A percentile compares a stretch with the other conserved stretches of the same genome.
These are phyloP conservation scores for Cicer yamashitae DNA, from an alignment of 306 rosid species.

Conservation along the genomic window DNA sequence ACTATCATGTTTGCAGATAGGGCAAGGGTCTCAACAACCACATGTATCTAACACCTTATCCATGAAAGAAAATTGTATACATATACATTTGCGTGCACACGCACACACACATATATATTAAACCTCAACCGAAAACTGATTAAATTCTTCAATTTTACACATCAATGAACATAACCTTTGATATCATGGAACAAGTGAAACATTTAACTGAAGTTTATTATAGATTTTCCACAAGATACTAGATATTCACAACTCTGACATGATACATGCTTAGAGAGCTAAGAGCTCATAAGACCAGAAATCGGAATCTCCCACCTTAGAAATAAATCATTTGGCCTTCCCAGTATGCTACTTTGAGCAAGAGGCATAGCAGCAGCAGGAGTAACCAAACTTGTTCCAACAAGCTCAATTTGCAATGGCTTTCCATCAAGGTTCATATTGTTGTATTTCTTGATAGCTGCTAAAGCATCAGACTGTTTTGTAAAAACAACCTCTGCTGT, in stretches of 20 bases:
- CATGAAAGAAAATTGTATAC: neutral
- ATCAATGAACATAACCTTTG: neutral
- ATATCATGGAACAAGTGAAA: slow-evolving; percentile 18
- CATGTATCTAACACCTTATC: slow-evolving; percentile 4
- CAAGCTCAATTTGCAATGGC: slow-evolving; percentile 64
- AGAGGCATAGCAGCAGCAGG: slow-evolving; percentile 34
- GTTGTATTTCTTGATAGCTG: slow-evolving; percentile 65
- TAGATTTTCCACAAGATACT: neutral
- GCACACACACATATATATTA: neutral
- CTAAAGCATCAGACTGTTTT: slow-evolving; percentile 57
- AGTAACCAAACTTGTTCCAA: slow-evolving; percentile 49
- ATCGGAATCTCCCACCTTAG: slow-evolving; percentile 47
- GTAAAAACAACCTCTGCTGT: slow-evolving; percentile 67
- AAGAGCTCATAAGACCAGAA: slow-evolving; percentile 5
- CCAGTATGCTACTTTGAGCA: slow-evolving; percentile 31
- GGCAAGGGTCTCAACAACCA: slow-evolving; percentile 22
- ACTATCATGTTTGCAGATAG: slow-evolving; percentile 1
- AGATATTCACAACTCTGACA: slow-evolving; percentile 12
- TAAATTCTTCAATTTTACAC: slow-evolving; percentile 23
- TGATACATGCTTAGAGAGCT: neutral
- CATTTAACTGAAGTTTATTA: slow-evolving; percentile 6
- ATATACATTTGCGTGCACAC: neutral
- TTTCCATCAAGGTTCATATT: slow-evolving; percentile 67
- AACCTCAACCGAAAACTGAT: neutral
- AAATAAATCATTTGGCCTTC: slow-evolving; percentile 44